Percentiles rank a stretch among this genome's conserved stretches.
Conservation (phyloP, 169 alveolate genomes). For the Eimeria praecox region DNA sequence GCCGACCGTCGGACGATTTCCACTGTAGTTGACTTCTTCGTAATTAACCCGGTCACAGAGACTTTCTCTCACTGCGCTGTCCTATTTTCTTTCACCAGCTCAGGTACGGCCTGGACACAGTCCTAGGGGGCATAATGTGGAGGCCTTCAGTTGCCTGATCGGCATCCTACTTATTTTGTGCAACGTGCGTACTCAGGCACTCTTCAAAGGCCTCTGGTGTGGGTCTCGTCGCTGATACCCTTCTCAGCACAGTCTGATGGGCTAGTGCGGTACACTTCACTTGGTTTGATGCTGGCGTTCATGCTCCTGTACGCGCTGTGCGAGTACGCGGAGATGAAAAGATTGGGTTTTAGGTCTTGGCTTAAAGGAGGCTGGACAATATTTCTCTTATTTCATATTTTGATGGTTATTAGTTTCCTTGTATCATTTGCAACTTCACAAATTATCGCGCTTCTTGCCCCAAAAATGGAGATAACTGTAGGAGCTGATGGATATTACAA, state of each 20-base stretch:
- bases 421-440: slow-evolving; percentile 11
- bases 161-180: neutral
- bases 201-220: slow-evolving; percentile 21
- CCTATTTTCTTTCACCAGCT: slow-evolving; percentile 55
- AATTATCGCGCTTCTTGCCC: slow-evolving; percentile 49
- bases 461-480: neutral
- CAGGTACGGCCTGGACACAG: slow-evolving; percentile 26
- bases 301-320: neutral
- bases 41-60: slow-evolving; percentile 49
- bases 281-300: slow-evolving; percentile 29
- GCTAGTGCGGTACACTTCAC: slow-evolving; percentile 25
- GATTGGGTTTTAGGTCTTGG: slow-evolving; percentile 19
- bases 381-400: slow-evolving; percentile 1
- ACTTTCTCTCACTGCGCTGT: slow-evolving; percentile 56
- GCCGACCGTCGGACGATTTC: slow-evolving; percentile 66
- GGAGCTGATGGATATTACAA: slow-evolving; percentile 44
- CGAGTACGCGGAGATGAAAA: slow-evolving; percentile 38
- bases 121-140: neutral
- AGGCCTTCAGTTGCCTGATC: neutral
- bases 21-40: slow-evolving; percentile 71
- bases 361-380: slow-evolving; percentile 48
- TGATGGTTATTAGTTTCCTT: slow-evolving; percentile 8
- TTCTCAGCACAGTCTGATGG: slow-evolving; percentile 12
- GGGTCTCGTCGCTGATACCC: slow-evolving; percentile 44
- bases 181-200: slow-evolving; percentile 22